Base-by-base conservation (phyloP, 1,284 basidiomycete genomes). In the Rhodotorula sp. region DNA sequence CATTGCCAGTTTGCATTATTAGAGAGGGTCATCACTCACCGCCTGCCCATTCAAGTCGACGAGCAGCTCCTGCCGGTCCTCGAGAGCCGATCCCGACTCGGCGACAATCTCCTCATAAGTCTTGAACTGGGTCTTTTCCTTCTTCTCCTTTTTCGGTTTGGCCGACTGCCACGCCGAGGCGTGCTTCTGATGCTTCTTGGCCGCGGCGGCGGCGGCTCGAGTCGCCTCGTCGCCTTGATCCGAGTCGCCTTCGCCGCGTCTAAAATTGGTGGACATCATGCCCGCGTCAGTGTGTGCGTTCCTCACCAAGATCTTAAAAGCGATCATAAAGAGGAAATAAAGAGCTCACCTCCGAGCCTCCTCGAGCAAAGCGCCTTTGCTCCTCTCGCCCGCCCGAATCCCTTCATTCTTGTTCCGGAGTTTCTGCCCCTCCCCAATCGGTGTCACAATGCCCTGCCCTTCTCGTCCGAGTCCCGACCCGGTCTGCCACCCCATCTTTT, bases 21-120 rank as follows among this genome's bases (percentile, higher is more conserved):
- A 18, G 12, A 3, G n/a, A 59, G 58, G 48, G 21, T 1, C 4
- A 34, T 29, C 14, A 64, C 89, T 72, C 80, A 94, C 92, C 77
- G 91, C 91, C 70, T 91, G 91, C 56, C 94, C 91, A 21, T 92
- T 91, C n/a, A 94, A 91, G 81, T 98, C 95, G 65, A 97, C 90
- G 48, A 98, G 94, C 51, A 72, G 26, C 57, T 72, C 70, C 76
- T 90, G 87, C 4, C 92, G 93, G 60, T 93, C 39, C 4, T 62
- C 64, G 34, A 61, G 64, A 34, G 71, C 65, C 1, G 26, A 31
- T 0, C 90, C 91, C 29, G 90, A 88, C 80, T 95, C 93, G 5
- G 90, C 90, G 59, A 97, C 81, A 68, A 97, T 91, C 81, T 98
- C 88, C 81, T 98, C 95, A 79, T 97, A 97, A 0, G 93, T 93